Conservation (phyloP, 192 early-diverging fungal species). For the Coemansia sp. region DNA sequence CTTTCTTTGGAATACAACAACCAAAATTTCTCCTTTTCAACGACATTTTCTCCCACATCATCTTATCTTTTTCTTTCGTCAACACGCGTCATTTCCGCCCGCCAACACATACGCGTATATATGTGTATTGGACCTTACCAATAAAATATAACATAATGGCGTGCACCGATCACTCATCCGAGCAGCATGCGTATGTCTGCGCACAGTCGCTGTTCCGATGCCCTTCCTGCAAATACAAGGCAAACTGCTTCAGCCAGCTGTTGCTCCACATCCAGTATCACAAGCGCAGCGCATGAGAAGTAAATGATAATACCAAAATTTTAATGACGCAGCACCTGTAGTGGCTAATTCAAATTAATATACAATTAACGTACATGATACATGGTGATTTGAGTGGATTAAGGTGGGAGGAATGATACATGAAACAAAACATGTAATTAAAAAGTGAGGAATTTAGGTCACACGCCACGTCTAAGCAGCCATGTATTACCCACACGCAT, state of each 20-base stretch:
- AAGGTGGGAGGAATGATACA: too few relatives aligned
- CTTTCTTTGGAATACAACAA: too few relatives aligned
- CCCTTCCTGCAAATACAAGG: constrained; percentile 12
- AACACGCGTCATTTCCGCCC: too few relatives aligned
- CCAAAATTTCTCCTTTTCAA: too few relatives aligned
- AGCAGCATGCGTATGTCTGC: background rate
- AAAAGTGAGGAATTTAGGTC: too few relatives aligned
- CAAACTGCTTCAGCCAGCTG: constrained; percentile 16
- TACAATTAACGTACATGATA: background rate
- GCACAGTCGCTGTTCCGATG: constrained; percentile 17
- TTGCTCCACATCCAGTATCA: constrained; percentile 18
- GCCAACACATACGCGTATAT: too few relatives aligned
- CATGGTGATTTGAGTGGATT: background rate
- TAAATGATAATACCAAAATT: background rate
- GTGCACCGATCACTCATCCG: background rate
- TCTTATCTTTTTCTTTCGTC: too few relatives aligned
- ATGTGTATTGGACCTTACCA: too few relatives aligned
- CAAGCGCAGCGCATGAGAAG: constrained; percentile 8
- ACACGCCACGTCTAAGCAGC: too few relatives aligned
- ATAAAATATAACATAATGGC: background rate
- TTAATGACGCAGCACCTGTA: background rate
- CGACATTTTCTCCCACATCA: too few relatives aligned
- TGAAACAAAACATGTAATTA: too few relatives aligned
- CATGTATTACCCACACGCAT: too few relatives aligned
- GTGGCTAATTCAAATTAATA: background rate